Base-by-base conservation (phyloP, 1,284 basidiomycete species). In the Phlebopus sp. region DNA sequence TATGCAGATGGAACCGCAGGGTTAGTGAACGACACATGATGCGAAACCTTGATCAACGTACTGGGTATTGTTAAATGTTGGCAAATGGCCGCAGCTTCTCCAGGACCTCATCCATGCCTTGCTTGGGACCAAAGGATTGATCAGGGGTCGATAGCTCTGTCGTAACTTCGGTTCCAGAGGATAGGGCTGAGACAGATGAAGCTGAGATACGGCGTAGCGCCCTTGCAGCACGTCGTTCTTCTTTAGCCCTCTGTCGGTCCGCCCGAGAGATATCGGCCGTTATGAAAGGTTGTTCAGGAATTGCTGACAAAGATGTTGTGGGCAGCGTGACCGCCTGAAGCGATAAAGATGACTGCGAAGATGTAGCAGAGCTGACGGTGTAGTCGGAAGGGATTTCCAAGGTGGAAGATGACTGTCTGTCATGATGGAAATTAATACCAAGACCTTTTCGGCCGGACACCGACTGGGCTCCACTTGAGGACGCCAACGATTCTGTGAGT, bases 31-130 rank as follows among this genome's bases (percentile, higher is more conserved):
- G 14, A 32, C 17, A 42, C 30, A 35, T 5, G 14, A 14, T 7
- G 19, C 13, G 19, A 8, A 44, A 42, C 19, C 4, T 32, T 15
- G 13, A n/a, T n/a, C 29, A 35, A 31, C 62, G 46, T 38, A 63
- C 56, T 50, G 48, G 50, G 27, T 44, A 49, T 48, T 44, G 25
- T 69, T 44, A 69, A 19, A 15, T 21, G n/a, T 63, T 55, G 36
- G 67, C 55, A 42, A 68, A 68, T 0, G 66, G 66, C n/a, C 66
- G 56, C 18, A 72, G 55, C 50, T 63, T 71, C 45, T 72, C 68
- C 19, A 71, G 49, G 6, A 68, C 68, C 40, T 70, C 59, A 30
- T 69, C 68, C 67, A 72, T 70, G 49, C 59, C 42, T 47, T 56
- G 56, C 47, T 68, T 50, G 49, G 68, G 54, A 67, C 73, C 50